Percentiles rank a stretch among this genome's conserved stretches.
Evolutionary conservation across 805 yeast genomes (phyloP).

Genomic region (Candida verbasci): DNA sequence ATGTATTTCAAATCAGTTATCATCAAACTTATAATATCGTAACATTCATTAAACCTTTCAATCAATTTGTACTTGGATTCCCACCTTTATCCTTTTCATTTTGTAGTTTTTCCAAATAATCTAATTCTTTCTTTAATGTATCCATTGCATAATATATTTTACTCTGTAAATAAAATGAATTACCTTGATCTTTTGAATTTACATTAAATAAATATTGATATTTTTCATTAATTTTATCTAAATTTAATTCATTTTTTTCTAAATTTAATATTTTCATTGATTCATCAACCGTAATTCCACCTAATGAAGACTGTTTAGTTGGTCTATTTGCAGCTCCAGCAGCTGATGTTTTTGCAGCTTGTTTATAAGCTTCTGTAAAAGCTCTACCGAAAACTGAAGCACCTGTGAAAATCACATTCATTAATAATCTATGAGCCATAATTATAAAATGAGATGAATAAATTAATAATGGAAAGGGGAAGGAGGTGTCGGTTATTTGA

Average conservation of each 20-base stretch:
- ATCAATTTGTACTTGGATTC: not conserved
- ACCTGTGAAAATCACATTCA: constrained; percentile 88
- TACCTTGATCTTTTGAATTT: constrained; percentile 93
- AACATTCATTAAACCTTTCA: not conserved
- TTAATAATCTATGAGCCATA: constrained; percentile 87
- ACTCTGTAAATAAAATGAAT: constrained; percentile 87
- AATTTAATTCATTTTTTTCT: constrained; percentile 49
- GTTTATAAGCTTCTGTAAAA: constrained; percentile 93
- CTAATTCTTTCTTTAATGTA: constrained; percentile 74
- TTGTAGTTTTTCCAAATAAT: constrained; percentile 46
- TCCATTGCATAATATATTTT: constrained; percentile 95
- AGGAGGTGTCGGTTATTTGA: not conserved
- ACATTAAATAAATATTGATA: constrained; percentile 82
- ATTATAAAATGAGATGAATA: not conserved
- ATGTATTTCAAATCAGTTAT: no score
- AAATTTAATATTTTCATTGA: constrained; percentile 87
- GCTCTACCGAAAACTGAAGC: constrained; percentile 96
- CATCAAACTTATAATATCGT: no score
- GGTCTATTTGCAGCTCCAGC: constrained; percentile 45
- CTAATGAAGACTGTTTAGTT: constrained; percentile 49
- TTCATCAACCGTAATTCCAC: constrained; percentile 83
- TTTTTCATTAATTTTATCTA: constrained; percentile 62
- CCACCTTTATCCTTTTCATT: constrained; percentile 18
- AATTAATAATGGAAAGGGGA: not conserved
- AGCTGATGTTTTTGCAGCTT: constrained; percentile 92